phyloP scores from a whole-genome alignment of 1,139 yeast species.

The Geotrichum histeridarum region DNA sequence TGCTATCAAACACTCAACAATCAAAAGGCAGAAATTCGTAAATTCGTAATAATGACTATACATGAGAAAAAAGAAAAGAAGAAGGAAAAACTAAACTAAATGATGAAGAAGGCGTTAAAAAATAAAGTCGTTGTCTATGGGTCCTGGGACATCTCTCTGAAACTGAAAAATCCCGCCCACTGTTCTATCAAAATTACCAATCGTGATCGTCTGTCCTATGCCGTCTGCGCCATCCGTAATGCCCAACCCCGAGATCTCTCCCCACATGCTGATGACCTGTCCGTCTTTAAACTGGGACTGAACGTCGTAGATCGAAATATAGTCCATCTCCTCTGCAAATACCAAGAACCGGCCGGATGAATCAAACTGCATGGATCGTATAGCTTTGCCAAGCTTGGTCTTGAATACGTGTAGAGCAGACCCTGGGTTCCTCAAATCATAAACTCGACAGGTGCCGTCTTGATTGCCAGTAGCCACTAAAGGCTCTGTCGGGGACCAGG shows the following conservation, averaged over 20 bases:
- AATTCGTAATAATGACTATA: no score
- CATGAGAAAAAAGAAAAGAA: not conserved
- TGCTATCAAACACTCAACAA: no score
- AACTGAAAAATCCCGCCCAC: constrained; percentile 56
- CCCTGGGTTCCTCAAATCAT: constrained; percentile 46
- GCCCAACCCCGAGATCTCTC: constrained; percentile 55
- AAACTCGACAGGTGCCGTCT: constrained; percentile 53
- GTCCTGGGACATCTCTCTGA: constrained; percentile 37
- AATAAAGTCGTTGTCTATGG: not conserved
- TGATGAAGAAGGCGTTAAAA: not conserved
- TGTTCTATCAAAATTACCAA: constrained; percentile 54
- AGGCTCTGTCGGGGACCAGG: constrained; percentile 48
- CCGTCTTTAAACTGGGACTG: constrained; percentile 28
- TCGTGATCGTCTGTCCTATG: constrained; percentile 46
- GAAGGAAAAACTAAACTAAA: not conserved
- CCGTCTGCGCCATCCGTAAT: constrained; percentile 47
- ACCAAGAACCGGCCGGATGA: constrained; percentile 44
- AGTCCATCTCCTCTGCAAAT: constrained; percentile 60
- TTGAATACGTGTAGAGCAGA: constrained; percentile 41
- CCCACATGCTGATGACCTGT: constrained; percentile 52
- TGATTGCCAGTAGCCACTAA: constrained; percentile 55
- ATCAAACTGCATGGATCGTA: constrained; percentile 52
- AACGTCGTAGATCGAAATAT: constrained; percentile 47
- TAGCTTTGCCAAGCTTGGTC: constrained; percentile 40
- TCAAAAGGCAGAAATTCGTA: no score